phyloP scores from a whole-genome alignment of 371 early-diverging fungal genomes.

The Smittium mucronatum region DNA sequence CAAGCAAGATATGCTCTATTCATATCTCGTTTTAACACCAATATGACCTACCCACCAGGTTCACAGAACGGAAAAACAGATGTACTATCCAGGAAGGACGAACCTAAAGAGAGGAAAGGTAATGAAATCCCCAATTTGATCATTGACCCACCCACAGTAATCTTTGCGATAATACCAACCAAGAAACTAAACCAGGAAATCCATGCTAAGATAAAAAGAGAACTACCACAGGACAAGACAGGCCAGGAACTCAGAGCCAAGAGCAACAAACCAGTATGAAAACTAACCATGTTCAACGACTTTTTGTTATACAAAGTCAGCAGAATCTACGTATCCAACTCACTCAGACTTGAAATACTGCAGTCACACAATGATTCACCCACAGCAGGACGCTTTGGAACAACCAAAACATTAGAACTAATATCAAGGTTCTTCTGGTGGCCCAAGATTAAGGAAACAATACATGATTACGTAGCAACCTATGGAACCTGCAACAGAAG shows the following conservation, averaged over 20 bases:
- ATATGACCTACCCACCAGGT: conserved; percentile 11
- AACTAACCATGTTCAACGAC: background rate
- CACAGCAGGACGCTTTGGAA: conserved; percentile 13
- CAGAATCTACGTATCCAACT: background rate
- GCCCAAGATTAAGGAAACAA: conserved; percentile 29
- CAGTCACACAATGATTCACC: conserved; percentile 13
- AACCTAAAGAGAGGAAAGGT: background rate
- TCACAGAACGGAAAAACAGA: conserved; percentile 10
- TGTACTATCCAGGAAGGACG: conserved; percentile 10
- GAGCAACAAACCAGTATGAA: background rate
- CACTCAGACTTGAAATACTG: background rate
- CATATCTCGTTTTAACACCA: conserved; percentile 8
- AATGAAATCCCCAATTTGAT: background rate
- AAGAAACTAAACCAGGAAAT: background rate
- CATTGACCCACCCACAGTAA: background rate
- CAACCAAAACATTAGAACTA: conserved; percentile 23
- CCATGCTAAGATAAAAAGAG: no score
- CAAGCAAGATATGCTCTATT: conserved; percentile 1
- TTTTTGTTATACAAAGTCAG: background rate
- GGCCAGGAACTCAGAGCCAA: background rate
- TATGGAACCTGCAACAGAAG: conserved; percentile 35
- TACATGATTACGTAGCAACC: conserved; percentile 26
- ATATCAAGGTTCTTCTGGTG: conserved; percentile 32
- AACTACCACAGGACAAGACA: background rate
- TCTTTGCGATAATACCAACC: background rate